A percentile compares a stretch with the other conserved stretches of the same genome.
These are phyloP conservation scores for Volvox africanus DNA, from an alignment of 139 green algal genomes.

Conservation along the genomic window DNA sequence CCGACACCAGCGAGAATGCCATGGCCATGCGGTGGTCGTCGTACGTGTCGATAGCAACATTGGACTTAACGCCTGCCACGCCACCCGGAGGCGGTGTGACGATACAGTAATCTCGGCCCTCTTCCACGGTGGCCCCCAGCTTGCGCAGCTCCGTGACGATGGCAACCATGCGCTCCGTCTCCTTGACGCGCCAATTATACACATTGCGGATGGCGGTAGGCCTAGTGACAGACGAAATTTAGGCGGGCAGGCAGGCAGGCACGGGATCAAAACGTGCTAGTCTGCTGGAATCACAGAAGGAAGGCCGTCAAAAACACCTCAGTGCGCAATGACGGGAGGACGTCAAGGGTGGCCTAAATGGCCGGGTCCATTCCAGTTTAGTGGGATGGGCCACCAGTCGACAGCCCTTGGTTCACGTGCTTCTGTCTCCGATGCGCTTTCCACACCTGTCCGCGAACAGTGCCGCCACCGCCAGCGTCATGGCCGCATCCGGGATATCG, in stretches of 20 bases:
- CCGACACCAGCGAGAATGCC: slow-evolving; percentile 90
- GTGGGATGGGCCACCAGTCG: too few species aligned
- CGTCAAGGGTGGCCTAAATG: too few species aligned
- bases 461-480: slow-evolving; percentile 97
- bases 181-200: slow-evolving; percentile 99
- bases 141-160: slow-evolving; percentile 96
- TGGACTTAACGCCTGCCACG: slow-evolving; percentile 32
- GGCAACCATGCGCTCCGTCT: slow-evolving; percentile 99
- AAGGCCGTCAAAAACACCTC: too few species aligned
- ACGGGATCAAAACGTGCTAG: too few species aligned
- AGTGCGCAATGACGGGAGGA: too few species aligned
- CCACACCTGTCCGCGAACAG: slow-evolving; percentile 90
- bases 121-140: slow-evolving; percentile 89
- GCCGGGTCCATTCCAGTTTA: too few species aligned
- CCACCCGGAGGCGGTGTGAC: slow-evolving; percentile 87
- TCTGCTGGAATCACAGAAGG: too few species aligned
- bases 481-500: slow-evolving; percentile 99
- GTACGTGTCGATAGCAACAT: slow-evolving; percentile 91
- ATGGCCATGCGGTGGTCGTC: slow-evolving; percentile 98
- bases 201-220: slow-evolving; percentile 96
- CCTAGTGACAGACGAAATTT: slow-evolving; percentile 10
- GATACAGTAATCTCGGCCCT: slow-evolving; percentile 95
- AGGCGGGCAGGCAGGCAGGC: too few species aligned
- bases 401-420: too few species aligned
- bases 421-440: too few species aligned